These are phyloP conservation scores for Corymbia maculata DNA, from an alignment of 345 rosid genomes.

Conservation along the genomic window DNA sequence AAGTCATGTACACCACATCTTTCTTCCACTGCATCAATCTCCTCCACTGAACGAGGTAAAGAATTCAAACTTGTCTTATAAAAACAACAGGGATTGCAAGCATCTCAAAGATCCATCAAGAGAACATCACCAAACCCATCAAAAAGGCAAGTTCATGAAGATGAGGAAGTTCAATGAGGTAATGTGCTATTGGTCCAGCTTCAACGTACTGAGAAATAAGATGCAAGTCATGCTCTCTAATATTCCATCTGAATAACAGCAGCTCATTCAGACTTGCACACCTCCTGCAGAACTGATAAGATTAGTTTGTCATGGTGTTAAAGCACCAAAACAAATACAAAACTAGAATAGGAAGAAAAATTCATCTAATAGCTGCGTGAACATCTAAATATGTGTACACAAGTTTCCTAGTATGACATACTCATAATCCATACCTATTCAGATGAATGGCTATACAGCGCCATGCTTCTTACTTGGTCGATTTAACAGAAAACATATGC, in stretches of 20 bases:
- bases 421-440: slow-evolving; percentile 56
- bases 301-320: slow-evolving; percentile 1
- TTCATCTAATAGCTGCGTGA: background rate
- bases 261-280: slow-evolving; percentile 53
- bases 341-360: background rate
- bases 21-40: slow-evolving; percentile 69
- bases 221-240: slow-evolving; percentile 35
- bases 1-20: slow-evolving; percentile 54
- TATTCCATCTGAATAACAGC: slow-evolving; percentile 57
- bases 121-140: slow-evolving; percentile 83
- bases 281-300: slow-evolving; percentile 46
- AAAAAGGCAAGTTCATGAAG: slow-evolving; percentile 79
- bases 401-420: background rate
- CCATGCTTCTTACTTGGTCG: slow-evolving; percentile 49
- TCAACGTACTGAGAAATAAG: slow-evolving; percentile 48
- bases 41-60: slow-evolving; percentile 47
- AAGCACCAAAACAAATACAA: slow-evolving; percentile 5
- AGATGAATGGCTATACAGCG: slow-evolving; percentile 75
- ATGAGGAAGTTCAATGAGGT: slow-evolving; percentile 74
- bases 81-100: slow-evolving; percentile 55
- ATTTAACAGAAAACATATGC: slow-evolving; percentile 89
- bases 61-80: slow-evolving; percentile 58
- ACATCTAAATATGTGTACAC: slow-evolving; percentile 3
- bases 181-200: slow-evolving; percentile 70
- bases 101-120: slow-evolving; percentile 93